Base-by-base conservation (phyloP, 2,329 filamentous ascomycete genomes). In the Xylariales sp. region DNA sequence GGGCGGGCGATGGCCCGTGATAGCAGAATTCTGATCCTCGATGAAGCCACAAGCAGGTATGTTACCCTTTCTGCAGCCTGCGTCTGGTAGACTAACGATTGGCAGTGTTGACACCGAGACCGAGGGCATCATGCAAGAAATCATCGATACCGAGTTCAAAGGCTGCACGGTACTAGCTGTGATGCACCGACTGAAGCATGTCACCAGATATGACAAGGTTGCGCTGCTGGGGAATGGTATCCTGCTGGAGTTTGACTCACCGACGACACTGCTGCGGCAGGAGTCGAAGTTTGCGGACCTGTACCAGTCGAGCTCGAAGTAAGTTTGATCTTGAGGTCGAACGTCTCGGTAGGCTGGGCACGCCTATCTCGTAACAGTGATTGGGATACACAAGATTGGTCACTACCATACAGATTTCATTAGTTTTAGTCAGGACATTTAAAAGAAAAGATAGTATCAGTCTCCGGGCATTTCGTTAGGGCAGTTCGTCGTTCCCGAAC, bases 11-110 rank as follows among this genome's bases (percentile, higher is more conserved):
- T 52, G 43, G 37, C 48, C 16, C 27, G 42, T n/a, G 41, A 47
- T 14, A 48, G 46, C 27, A 46, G 39, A 20, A 41, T 53, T 4
- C 34, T 52, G 41, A 45, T 53, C 15, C 48, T 53, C 10, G 48
- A 52, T 29, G 51, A 53, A 42, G 51, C 48, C n/a, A 52, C 46
- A 15, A 53, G 51, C 48, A 49, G 46, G 49, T 49, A 35, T 14
- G 42, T 5, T n/a, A 35, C 16, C 24, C 24, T 8, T 8, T 27
- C n/a, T 27, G 24, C 24, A 8, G 24, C 8, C 24, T n/a, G 24
- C 24, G n/a, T 27, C 8, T 27, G 8, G 8, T 27, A 42, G 27
- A 29, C 25, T 38, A 37, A 32, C 12, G 5, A 11, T 8, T 18
- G 16, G 38, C 18, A 55, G 52, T 37, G 46, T 55, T 6, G 52